Conservation (phyloP, 169 alveolate species). For the Theileria orientalis region DNA sequence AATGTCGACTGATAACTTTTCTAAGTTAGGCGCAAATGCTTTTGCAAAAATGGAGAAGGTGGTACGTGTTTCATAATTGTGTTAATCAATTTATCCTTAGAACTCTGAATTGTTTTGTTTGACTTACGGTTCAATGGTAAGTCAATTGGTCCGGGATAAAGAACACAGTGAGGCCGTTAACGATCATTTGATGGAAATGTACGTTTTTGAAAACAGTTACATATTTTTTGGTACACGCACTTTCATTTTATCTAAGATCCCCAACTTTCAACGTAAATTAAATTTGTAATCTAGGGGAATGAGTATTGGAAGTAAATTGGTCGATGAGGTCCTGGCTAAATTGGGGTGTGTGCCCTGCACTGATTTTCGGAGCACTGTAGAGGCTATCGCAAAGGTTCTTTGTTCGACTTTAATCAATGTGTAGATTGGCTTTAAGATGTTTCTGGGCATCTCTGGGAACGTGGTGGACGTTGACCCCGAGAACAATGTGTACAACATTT, state of each 20-base stretch:
- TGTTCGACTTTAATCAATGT: background rate
- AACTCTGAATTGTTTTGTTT: constrained; percentile 86
- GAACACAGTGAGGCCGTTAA: constrained; percentile 90
- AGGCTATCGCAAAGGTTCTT: constrained; percentile 76
- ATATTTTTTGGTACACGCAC: background rate
- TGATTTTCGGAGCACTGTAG: constrained; percentile 72
- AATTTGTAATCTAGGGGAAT: constrained; percentile 62
- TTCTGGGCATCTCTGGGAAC: constrained; percentile 73
- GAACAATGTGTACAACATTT: constrained; percentile 62
- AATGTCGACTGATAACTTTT: constrained; percentile 65
- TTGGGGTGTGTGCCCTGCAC: constrained; percentile 74
- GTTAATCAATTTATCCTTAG: constrained; percentile 28
- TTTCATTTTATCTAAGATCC: background rate
- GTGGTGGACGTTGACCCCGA: constrained; percentile 70
- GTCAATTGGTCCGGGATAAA: constrained; percentile 85
- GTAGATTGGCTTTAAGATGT: constrained; percentile 79
- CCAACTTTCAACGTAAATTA: background rate
- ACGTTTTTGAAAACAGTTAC: constrained; percentile 3
- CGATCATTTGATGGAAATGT: constrained; percentile 78
- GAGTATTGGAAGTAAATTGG: constrained; percentile 70
- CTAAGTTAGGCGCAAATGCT: constrained; percentile 74
- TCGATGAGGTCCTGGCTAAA: constrained; percentile 75
- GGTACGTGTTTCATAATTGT: constrained; percentile 25
- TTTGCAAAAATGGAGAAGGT: constrained; percentile 77
- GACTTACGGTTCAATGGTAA: constrained; percentile 88